Percentiles rank a stretch among this genome's conserved stretches.
phyloP scores from a whole-genome alignment of 163 green algal genomes.

The Scenedesmus sp. region DNA sequence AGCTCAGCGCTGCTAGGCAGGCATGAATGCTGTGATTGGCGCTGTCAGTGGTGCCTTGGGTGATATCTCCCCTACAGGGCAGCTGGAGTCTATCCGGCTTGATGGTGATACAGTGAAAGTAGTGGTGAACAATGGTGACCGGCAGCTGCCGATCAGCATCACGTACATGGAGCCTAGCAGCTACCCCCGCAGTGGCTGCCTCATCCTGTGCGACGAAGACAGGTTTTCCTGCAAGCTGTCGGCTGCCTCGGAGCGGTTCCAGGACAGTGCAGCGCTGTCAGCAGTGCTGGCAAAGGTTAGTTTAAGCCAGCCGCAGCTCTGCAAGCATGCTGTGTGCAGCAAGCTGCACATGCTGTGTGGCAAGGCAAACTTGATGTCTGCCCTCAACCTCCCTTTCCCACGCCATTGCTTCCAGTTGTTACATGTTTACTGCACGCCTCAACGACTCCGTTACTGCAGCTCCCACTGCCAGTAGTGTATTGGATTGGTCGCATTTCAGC shows the following conservation, averaged over 20 bases:
- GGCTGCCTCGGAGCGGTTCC: conserved; percentile 39
- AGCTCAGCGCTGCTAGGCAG: background rate
- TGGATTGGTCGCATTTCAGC: too few species aligned
- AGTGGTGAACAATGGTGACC: background rate
- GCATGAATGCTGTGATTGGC: background rate
- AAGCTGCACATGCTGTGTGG: background rate
- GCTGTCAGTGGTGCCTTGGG: background rate
- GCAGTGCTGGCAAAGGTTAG: conserved; percentile 50
- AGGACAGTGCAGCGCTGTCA: conserved; percentile 46
- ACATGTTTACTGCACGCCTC: background rate
- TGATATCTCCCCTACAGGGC: conserved; percentile 17
- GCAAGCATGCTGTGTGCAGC: background rate
- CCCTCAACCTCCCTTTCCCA: too few species aligned
- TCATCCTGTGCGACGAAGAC: conserved; percentile 40
- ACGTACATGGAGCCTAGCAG: conserved; percentile 33
- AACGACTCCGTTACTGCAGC: too few species aligned
- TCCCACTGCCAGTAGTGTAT: too few species aligned
- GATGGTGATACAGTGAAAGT: background rate
- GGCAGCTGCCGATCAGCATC: conserved; percentile 26
- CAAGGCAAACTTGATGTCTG: background rate
- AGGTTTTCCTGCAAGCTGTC: conserved; percentile 17
- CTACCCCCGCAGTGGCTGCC: conserved; percentile 37
- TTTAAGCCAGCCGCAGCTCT: background rate
- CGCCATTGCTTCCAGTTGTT: background rate
- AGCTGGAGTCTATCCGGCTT: background rate